Evolutionary conservation across 768 basidiomycete species (phyloP).

Genomic region (Chalciporus sphaerocephalus): DNA sequence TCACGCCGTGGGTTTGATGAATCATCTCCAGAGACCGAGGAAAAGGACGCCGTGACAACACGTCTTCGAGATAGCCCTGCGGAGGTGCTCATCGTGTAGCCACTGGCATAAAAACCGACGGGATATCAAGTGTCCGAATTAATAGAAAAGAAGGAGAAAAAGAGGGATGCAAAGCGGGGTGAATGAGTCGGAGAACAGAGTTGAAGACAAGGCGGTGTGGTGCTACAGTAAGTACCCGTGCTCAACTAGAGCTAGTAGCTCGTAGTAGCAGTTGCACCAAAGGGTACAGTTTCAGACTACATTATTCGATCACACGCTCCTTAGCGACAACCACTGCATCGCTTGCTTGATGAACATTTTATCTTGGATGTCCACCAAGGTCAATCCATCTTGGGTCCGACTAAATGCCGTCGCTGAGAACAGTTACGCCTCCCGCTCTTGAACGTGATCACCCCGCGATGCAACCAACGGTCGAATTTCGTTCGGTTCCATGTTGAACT

Average conservation of each 20-base stretch:
- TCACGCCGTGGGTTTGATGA: conserved; percentile 28
- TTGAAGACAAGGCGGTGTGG: conserved; percentile 6
- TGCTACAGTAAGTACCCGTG: conserved; percentile 4
- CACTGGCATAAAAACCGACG: conserved; percentile 18
- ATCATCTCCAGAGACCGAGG: conserved; percentile 37
- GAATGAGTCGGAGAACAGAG: conserved; percentile 1
- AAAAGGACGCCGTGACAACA: conserved; percentile 41
- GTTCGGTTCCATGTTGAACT: too few species aligned
- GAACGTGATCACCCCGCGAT: not conserved
- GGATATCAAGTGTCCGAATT: not conserved
- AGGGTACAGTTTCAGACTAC: not conserved
- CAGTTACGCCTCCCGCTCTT: not conserved
- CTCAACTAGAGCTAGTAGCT: too few species aligned
- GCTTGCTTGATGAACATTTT: too few species aligned
- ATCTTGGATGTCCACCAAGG: not conserved
- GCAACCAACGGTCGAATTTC: too few species aligned
- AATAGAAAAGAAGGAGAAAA: conserved; percentile 2
- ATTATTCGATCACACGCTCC: not conserved
- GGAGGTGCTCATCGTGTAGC: conserved; percentile 44
- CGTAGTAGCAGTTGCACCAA: not conserved
- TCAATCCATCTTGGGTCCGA: not conserved
- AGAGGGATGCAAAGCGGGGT: conserved; percentile 1
- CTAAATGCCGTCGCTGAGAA: not conserved
- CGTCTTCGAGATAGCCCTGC: conserved; percentile 57
- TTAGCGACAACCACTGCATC: not conserved